Base-by-base conservation (phyloP, 768 basidiomycete species). In the Boletus eberwhitei region DNA sequence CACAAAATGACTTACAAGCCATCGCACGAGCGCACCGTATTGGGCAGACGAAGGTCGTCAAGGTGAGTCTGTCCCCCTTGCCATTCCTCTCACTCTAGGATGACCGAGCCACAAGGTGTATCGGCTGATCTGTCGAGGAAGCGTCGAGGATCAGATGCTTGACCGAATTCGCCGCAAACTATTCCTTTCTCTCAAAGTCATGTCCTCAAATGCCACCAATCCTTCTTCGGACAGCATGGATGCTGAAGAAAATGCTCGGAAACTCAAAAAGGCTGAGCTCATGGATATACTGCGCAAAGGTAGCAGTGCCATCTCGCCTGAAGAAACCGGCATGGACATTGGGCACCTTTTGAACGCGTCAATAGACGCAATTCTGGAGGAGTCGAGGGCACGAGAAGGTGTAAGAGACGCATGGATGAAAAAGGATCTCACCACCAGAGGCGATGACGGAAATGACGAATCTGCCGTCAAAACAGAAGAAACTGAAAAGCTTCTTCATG, bases 21-120 rank as follows among this genome's bases (percentile, higher is more conserved):
- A 90, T 92, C 68, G 90, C 90, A 22, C 79, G 90, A 39, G 90
- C 90, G 0, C 90, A 92, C 67, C 81, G 90, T 11, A 87, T 89
- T 50, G 88, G 88, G 7, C 88, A 90, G 66, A 87, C 80, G 48
- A 87, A 87, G 62, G 73, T 73, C 24, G 88, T 90, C 55, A 81
- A 86, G 67, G 82, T 83, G 61, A 24, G 62, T 29, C 12, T 6
- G 11, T 34, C 2, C 2, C 24, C 26, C 21, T 34, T 21, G 14
- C 3, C 17, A 35, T 36, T 9, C 32, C 42, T 7, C 26, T 22
- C 12, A 2, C 7, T 29, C 21, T 19, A 37, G 17, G 49, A 52
- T 52, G 19, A 52, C 47, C 34, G 34, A 41, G 37, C 22, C 21
- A n/a, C 42, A 54, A 82, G 81, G 86, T 89, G 2, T 85, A 86